Percentiles rank a stretch among this genome's conserved stretches.
phyloP scores from a whole-genome alignment of 768 basidiomycete genomes.

The Leccinum arenicola region DNA sequence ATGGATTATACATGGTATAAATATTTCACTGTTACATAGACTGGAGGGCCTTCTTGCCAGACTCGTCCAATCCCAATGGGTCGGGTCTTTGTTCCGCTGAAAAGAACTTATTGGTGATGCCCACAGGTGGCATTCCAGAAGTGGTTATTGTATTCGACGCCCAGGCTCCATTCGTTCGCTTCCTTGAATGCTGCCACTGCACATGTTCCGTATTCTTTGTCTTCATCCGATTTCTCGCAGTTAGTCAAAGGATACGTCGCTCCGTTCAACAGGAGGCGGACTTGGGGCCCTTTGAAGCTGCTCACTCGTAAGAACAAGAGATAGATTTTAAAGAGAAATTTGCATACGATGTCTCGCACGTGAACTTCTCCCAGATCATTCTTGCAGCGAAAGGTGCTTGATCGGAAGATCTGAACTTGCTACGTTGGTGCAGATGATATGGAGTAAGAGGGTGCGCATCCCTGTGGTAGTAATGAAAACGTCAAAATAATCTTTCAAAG shows the following conservation, averaged over 20 bases:
- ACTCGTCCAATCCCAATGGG: too few relatives aligned
- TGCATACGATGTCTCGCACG: constrained; percentile 34
- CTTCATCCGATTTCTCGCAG: constrained; percentile 28
- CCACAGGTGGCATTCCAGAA: constrained; percentile 38
- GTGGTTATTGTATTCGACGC: constrained; percentile 27
- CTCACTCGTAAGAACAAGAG: not conserved
- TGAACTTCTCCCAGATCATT: constrained; percentile 45
- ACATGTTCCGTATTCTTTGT: constrained; percentile 37
- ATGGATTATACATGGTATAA: not conserved
- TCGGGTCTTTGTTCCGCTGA: too few relatives aligned
- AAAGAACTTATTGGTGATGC: not conserved
- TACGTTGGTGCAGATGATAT: constrained; percentile 19
- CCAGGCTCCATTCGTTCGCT: constrained; percentile 25
- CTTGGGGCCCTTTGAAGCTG: constrained; percentile 35
- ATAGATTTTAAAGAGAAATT: not conserved
- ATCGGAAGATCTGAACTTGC: constrained; percentile 36
- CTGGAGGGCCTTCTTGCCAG: not conserved
- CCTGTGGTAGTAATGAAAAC: constrained; percentile 17
- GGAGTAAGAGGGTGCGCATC: constrained; percentile 32
- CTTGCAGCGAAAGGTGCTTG: constrained; percentile 42
- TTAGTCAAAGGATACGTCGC: constrained; percentile 36
- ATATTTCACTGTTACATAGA: not conserved
- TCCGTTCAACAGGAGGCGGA: constrained; percentile 41
- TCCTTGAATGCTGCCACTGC: constrained; percentile 33
- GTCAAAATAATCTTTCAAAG: not conserved